Evolutionary conservation across 202 grass and related monocot genomes (phyloP), one percentile per base, ranked within the genome.

Genomic region (Thinopyrum obtusiflorum): DNA sequence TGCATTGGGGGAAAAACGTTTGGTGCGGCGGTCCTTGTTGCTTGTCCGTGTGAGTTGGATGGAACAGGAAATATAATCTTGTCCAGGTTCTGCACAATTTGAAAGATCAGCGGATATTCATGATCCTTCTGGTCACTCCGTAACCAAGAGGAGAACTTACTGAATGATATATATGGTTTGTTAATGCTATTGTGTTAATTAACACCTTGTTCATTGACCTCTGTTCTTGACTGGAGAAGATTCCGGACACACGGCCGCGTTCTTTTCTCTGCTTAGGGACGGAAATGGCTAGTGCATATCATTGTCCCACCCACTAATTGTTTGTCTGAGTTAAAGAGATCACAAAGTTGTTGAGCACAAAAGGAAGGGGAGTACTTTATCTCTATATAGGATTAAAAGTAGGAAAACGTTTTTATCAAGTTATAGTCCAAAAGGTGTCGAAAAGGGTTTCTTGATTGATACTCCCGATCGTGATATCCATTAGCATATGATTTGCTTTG

Each of bases 1-100:
- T 76, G 76, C 85, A 90, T 87, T 87, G 77, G 64, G 70, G 63
- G 32, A 17, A 26, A 9, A 64, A 51, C 62, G 68, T 28, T 69
- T 84, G 68, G 81, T 87, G 77, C 4, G 49, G 6, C 51, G 6
- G 62, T 32, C 27, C 62, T 65, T 55, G 39, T 26, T 80, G 37
- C 33, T 36, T 60, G 68, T 71, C 20, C 68, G 5, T 42, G 60
- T 18, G 10, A 71, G 42, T 77, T 57, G 39, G 37, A 80, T 85
- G 53, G 25, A 74, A 66, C 84, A 60, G 32, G 66, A 14, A 28
- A 28, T 21, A 53, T 0, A 20, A 59, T 53, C 6, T 6, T 39
- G 27, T 15, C 68, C 61, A 13, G 33, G 17, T 73, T 57, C 28
- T 66, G 7, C 29, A 0, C 4, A 10, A 25, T 57, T 60, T 25